Evolutionary conservation across 2,329 filamentous ascomycete species (phyloP).

Genomic region (Beauveria medogensis): DNA sequence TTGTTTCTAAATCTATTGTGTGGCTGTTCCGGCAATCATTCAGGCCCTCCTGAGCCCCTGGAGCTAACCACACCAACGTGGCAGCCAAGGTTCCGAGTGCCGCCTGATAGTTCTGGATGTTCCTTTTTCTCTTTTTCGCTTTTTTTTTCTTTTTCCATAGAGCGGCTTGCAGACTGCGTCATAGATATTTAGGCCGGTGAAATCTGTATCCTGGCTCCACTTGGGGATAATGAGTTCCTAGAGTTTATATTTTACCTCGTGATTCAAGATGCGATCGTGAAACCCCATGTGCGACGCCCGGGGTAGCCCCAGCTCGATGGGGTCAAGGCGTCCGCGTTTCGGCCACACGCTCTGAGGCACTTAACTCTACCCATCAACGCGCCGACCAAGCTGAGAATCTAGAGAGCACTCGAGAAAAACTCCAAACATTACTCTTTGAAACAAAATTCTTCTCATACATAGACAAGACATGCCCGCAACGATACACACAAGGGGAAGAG

Average conservation of each 20-base stretch:
- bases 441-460: not conserved
- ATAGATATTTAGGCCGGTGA: no score
- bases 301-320: not conserved
- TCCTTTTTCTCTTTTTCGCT: no score
- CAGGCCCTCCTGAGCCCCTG: no score
- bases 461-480: not conserved
- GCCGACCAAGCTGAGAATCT: not conserved
- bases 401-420: not conserved
- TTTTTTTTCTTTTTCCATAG: no score
- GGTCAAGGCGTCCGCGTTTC: not conserved
- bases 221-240: not conserved
- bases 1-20: not conserved
- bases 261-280: conserved; percentile 1
- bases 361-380: no score
- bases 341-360: not conserved
- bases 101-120: no score
- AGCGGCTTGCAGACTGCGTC: not conserved
- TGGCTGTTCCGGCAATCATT: not conserved
- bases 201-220: not conserved
- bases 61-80: not conserved
- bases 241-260: not conserved
- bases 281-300: conserved; percentile 6
- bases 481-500: not conserved
- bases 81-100: not conserved
- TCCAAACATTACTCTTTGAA: not conserved